These are phyloP conservation scores for Plasmodium ovale DNA, from an alignment of 169 alveolate genomes.

Conservation along the genomic window DNA sequence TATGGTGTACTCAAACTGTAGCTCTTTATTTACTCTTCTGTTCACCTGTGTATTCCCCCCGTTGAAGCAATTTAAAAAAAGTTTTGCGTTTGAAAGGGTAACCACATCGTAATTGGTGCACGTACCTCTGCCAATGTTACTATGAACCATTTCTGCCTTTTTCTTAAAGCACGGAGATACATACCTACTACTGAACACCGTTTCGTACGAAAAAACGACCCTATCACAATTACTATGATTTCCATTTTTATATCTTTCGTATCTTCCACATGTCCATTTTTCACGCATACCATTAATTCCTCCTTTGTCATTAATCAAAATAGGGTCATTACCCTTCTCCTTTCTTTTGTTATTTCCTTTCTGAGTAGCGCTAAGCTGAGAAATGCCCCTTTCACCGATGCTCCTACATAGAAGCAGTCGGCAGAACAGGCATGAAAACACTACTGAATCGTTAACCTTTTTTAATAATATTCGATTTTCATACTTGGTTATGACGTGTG, in stretches of 20 bases:
- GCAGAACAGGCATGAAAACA: too few relatives aligned
- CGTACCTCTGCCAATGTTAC: background rate
- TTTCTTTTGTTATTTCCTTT: background rate
- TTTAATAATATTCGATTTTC: background rate
- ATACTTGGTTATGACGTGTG: constrained; percentile 21
- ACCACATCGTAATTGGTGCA: constrained; percentile 16
- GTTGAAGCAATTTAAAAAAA: background rate
- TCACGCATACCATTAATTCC: background rate
- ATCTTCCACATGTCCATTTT: too few relatives aligned
- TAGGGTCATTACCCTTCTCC: background rate
- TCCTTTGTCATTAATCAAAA: background rate
- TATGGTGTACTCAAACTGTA: background rate
- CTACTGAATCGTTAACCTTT: background rate
- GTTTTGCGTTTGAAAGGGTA: constrained; percentile 27
- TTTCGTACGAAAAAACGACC: background rate
- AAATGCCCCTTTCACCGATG: background rate
- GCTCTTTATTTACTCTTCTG: background rate
- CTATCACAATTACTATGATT: background rate
- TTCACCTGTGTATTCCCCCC: background rate
- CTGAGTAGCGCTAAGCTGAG: background rate
- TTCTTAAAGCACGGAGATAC: constrained; percentile 10
- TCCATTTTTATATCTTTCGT: too few relatives aligned
- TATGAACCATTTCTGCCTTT: background rate
- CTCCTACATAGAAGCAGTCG: background rate
- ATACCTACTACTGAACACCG: constrained; percentile 4